Evolutionary conservation across 371 early-diverging fungal genomes (phyloP), one percentile per base, ranked within the genome.

Genomic region (Apophysomyces elegans): DNA sequence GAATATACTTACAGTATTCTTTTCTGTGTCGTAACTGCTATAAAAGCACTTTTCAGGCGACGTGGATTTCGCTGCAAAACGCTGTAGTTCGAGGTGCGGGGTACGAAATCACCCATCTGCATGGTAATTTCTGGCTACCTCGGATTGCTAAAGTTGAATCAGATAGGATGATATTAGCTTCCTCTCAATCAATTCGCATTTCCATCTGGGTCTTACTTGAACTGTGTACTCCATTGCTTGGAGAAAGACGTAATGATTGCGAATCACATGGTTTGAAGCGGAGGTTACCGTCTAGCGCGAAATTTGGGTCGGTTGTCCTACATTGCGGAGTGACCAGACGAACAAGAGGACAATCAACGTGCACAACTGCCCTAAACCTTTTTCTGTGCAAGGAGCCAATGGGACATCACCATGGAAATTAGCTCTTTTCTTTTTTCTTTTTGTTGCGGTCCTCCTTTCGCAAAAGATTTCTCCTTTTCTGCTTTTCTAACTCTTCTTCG

Each of bases 261-360:
- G 21, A 26, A 50, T 50, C 54, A 50, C 54, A 50, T 50, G 54
- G 54, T 50, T 32, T 50, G 16, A 21, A 50, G 32, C 54, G 54
- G 54, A 50, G 35, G 54, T 50, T 9, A 32, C 18, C 9, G 16
- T 5, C 21, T 50, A 50, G 54, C 21, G 35, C 54, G 21, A 50
- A 50, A 50, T 21, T 26, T 26, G 21, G 54, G 16, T 50, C 18
- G 35, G 8, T 50, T 50, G 54, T 50, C 21, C 8, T 50, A 50
- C 54, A 50, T 50, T 50, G 54, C 5, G 54, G 54, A 50, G 54
- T 7, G 21, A 50, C 54, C 54, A 50, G 9, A 50, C 54, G 21
- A 50, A 50, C 54, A 50, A 21, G 54, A 50, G 21, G 54, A 50
- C 54, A 50, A 32, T 50, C n/a, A 50, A 50, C 54, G 54, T 50